phyloP scores from a whole-genome alignment of 2,329 filamentous ascomycete species.

The Xylaria arbuscula region DNA sequence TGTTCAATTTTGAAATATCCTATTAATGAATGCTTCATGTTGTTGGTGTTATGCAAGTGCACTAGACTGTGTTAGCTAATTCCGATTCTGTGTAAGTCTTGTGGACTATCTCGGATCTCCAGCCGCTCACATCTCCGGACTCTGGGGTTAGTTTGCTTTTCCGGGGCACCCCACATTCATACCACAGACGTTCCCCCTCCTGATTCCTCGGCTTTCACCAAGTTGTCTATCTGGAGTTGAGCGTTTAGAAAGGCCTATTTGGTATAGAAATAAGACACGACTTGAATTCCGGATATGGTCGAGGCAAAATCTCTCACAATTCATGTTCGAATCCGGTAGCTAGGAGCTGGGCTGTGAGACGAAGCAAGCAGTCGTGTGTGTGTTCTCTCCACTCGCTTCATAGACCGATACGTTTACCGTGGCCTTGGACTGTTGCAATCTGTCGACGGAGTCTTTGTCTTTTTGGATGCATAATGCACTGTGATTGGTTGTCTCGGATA shows the following conservation, averaged over 20 bases:
- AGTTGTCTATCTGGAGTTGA: not conserved
- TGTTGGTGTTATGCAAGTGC: not conserved
- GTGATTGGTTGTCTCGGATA: constrained; percentile 10
- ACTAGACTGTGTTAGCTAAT: not conserved
- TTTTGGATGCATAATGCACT: constrained; percentile 3
- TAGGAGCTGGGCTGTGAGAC: not conserved
- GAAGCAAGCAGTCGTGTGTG: not conserved
- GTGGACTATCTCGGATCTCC: not conserved
- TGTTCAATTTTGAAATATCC: not conserved
- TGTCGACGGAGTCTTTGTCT: not conserved
- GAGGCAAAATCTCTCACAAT: not conserved
- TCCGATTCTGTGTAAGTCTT: not conserved
- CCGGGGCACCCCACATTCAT: constrained; percentile 5
- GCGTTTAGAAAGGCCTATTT: not conserved
- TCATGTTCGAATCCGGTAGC: constrained; percentile 7
- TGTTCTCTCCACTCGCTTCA: no score
- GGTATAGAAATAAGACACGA: not conserved
- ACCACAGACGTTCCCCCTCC: not conserved
- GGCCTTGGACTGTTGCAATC: not conserved
- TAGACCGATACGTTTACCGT: not conserved
- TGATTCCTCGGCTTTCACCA: not conserved
- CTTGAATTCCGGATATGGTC: constrained; percentile 9
- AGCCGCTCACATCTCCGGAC: constrained; percentile 33
- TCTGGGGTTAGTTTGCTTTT: constrained; percentile 4
- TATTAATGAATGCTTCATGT: not conserved